Evolutionary conservation across 2,329 filamentous ascomycete genomes (phyloP), one percentile per base, ranked within the genome.

Genomic region (Plectosphaerella cucumerina): DNA sequence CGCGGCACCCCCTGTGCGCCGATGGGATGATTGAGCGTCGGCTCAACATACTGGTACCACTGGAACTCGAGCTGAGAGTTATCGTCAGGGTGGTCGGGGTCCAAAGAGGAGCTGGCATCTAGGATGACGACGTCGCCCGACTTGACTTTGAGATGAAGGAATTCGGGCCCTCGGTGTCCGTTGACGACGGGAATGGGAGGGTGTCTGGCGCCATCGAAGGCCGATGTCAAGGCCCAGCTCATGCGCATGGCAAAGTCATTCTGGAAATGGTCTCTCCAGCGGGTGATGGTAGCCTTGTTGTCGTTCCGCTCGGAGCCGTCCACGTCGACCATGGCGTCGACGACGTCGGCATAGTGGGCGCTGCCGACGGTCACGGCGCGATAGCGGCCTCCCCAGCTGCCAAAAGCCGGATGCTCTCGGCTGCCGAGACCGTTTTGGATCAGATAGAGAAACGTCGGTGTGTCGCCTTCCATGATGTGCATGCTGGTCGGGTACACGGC

Each of bases 381-480:
- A 55, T 78, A 78, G 6, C 76, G 66, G 0, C 75, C 75, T 20
- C 76, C 75, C 76, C 76, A 78, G 1, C 69, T 71, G 3, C 76
- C 76, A 44, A 66, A 78, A 9, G 70, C 62, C 0, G 76, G 75
- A 37, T 68, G 65, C 31, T 77, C 73, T 0, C 70, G 66, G 14
- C 68, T 64, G 21, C 72, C 70, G 0, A 78, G 65, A 2, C 74
- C 74, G 49, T 76, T 76, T 42, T 74, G 72, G n/a, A 76, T 70
- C 0, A 72, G 65, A 52, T 74, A 75, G 12, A 80, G 66, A 47
- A 78, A 73, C 0, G 75, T 72, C 0, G 76, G 76, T 1, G 73
- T 75, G 51, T 77, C 75, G 21, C 75, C 73, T 58, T 84, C 80
- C 23, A 72, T 70, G 50, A 80, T 79, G 56, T 70, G 80, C 5